Conservation (phyloP, 352 stramenopile genomes). For the Globisporangium irregulare region DNA sequence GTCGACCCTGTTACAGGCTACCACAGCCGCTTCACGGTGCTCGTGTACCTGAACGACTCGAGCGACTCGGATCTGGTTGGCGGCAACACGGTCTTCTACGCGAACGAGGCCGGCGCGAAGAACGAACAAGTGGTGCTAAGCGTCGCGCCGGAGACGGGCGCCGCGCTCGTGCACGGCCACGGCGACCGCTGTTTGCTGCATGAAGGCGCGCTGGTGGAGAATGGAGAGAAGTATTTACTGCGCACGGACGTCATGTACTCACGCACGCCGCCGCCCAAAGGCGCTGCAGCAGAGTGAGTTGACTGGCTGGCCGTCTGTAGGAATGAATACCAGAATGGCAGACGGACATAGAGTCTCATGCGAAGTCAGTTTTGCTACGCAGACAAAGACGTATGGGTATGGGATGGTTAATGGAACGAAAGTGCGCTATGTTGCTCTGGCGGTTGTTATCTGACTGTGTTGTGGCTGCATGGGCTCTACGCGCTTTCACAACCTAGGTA, state of each 20-base stretch:
- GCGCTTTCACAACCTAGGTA: background rate
- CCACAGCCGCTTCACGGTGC: conserved; percentile 78
- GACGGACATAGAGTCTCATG: too few relatives aligned
- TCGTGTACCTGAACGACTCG: conserved; percentile 80
- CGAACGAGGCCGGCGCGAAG: conserved; percentile 37
- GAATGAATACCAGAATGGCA: background rate
- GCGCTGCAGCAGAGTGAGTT: background rate
- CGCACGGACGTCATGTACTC: conserved; percentile 85
- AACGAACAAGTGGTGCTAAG: conserved; percentile 47
- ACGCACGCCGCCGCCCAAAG: conserved; percentile 14
- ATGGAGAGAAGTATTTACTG: conserved; percentile 69
- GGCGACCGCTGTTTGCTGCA: conserved; percentile 74
- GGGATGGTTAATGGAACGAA: background rate
- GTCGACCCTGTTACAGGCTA: conserved; percentile 64
- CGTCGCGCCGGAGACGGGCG: conserved; percentile 62
- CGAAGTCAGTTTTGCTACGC: too few relatives aligned
- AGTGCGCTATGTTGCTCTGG: background rate
- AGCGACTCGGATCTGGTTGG: conserved; percentile 67
- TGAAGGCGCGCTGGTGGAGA: conserved; percentile 61
- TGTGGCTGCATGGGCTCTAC: background rate
- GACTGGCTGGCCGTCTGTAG: background rate
- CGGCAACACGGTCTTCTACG: conserved; percentile 75
- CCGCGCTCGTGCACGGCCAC: conserved; percentile 69
- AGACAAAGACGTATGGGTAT: too few relatives aligned
- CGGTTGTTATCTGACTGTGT: background rate